These are phyloP conservation scores for Podosphaera fusca DNA, from an alignment of 2,329 filamentous ascomycete genomes.

Conservation along the genomic window DNA sequence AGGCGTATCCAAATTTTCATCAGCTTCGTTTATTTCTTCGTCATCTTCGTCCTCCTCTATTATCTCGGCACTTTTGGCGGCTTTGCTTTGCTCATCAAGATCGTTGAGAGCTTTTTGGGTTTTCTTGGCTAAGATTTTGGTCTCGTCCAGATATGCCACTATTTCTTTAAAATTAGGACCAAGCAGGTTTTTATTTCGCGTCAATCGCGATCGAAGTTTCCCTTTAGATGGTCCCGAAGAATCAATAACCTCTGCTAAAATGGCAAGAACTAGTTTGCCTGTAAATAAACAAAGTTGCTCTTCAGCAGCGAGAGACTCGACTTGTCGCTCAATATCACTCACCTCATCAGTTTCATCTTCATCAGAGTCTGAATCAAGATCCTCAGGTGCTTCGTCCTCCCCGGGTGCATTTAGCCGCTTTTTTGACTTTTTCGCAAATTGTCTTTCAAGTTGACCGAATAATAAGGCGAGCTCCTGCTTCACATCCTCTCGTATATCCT, in stretches of 20 bases:
- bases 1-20: conserved; percentile 27
- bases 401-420: conserved; percentile 38
- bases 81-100: conserved; percentile 21
- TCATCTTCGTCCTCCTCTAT: conserved; percentile 13
- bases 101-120: conserved; percentile 18
- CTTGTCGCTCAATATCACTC: conserved; percentile 33
- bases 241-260: conserved; percentile 55
- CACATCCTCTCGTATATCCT: conserved; percentile 40
- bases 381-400: conserved; percentile 51
- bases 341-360: conserved; percentile 32
- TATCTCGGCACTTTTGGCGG: conserved; percentile 15
- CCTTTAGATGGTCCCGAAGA: conserved; percentile 32
- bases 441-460: conserved; percentile 54
- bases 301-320: conserved; percentile 53
- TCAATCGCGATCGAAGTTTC: conserved; percentile 45
- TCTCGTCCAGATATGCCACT: conserved; percentile 54
- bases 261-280: conserved; percentile 61
- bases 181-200: conserved; percentile 57
- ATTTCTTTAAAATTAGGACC: conserved; percentile 75
- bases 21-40: conserved; percentile 18
- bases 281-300: conserved; percentile 69
- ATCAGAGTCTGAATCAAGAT: conserved; percentile 37
- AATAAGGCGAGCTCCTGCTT: conserved; percentile 48
- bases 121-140: conserved; percentile 25
- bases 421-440: conserved; percentile 47